These are phyloP conservation scores for Sporothrix globosa DNA, from an alignment of 2,329 filamentous ascomycete species.

Conservation along the genomic window DNA sequence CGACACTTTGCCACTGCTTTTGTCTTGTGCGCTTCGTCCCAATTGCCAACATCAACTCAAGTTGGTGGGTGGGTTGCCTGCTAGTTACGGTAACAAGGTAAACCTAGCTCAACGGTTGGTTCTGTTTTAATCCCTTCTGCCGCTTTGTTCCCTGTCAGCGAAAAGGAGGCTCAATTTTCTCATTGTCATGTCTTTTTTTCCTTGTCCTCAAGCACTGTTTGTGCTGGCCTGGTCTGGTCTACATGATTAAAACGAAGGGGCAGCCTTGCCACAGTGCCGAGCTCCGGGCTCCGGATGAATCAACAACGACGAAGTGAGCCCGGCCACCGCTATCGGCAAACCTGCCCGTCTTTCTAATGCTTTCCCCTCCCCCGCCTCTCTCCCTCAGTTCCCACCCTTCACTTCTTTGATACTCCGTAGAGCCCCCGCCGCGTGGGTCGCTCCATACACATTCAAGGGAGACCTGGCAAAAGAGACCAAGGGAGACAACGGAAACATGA, in stretches of 20 bases:
- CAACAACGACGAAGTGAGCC: not conserved
- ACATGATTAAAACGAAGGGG: not conserved
- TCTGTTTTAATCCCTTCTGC: not conserved
- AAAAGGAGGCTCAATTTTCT: not conserved
- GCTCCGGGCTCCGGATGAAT: not conserved
- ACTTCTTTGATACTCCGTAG: not conserved
- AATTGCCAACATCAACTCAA: no score
- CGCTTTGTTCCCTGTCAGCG: not conserved
- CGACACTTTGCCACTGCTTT: no score
- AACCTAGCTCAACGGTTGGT: not conserved
- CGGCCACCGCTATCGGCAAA: not conserved
- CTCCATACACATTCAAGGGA: not conserved
- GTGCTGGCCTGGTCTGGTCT: not conserved
- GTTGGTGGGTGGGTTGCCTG: not conserved
- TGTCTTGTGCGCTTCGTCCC: no score
- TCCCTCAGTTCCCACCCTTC: not conserved
- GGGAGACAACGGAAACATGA: not conserved
- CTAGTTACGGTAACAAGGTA: not conserved
- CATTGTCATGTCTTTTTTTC: not conserved
- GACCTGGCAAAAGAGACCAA: not conserved
- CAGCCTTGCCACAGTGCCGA: not conserved
- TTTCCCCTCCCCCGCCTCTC: not conserved
- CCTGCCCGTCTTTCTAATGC: not conserved
- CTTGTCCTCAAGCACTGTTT: not conserved
- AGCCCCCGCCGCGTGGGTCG: slow-evolving; percentile 16